These are phyloP conservation scores for Termitomyces sp. DNA, from an alignment of 768 basidiomycete genomes.

Conservation along the genomic window DNA sequence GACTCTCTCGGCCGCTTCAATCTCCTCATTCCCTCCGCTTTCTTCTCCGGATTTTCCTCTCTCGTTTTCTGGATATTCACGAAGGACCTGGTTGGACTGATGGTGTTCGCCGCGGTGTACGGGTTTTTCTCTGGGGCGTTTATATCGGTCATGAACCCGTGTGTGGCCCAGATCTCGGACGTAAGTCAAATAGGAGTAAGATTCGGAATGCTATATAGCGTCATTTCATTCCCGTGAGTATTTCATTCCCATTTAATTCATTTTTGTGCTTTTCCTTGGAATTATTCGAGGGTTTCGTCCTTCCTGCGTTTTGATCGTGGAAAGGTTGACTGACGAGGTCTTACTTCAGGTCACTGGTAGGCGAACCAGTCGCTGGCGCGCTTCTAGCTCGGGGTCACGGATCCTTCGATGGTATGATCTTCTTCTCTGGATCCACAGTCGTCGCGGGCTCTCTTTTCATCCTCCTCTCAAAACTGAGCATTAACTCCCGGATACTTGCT, in stretches of 20 bases:
- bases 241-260: too few species aligned
- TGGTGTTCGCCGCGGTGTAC: constrained; percentile 49
- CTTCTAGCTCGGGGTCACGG: constrained; percentile 42
- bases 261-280: background rate
- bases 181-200: constrained; percentile 52
- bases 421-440: constrained; percentile 54
- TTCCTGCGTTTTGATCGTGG: background rate
- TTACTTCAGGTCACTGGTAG: constrained; percentile 55
- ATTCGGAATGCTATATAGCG: constrained; percentile 58
- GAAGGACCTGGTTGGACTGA: constrained; percentile 30
- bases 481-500: constrained; percentile 36
- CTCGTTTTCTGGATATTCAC: constrained; percentile 54
- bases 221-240: constrained; percentile 65
- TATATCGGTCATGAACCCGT: constrained; percentile 62
- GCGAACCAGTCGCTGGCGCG: constrained; percentile 59
- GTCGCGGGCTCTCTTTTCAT: constrained; percentile 56
- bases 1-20: constrained; percentile 66
- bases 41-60: constrained; percentile 56
- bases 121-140: constrained; percentile 67
- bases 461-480: constrained; percentile 40
- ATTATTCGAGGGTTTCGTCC: background rate
- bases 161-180: constrained; percentile 62
- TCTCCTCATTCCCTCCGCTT: constrained; percentile 55
- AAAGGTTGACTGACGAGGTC: background rate
- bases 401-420: constrained; percentile 44